Evolutionary conservation across 164 flowering plant species (phyloP).

Genomic region (Macadamia integrifolia): DNA sequence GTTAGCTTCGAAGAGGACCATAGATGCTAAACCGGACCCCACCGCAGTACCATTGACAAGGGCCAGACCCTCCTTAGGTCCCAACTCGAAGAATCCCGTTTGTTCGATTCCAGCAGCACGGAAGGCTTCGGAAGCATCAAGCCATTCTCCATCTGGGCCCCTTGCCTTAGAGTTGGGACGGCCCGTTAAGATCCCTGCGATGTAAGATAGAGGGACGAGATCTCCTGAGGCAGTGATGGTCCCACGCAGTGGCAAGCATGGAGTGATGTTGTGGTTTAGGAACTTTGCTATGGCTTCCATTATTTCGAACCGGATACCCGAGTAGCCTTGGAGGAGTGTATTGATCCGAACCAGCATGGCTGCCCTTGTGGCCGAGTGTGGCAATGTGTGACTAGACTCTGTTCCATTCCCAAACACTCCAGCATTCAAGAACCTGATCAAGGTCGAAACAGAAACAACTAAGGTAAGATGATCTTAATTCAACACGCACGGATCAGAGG

Average conservation of each 20-base stretch:
- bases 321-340: constrained; percentile 64
- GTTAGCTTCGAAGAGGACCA: constrained; percentile 37
- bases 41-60: constrained; percentile 43
- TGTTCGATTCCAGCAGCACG: constrained; percentile 21
- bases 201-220: constrained; percentile 38
- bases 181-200: constrained; percentile 35
- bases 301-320: constrained; percentile 66
- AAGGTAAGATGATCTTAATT: too few species aligned
- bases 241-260: constrained; percentile 42
- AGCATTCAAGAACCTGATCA: constrained; percentile 53
- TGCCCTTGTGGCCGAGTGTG: constrained; percentile 48
- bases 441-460: too few species aligned
- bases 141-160: constrained; percentile 16
- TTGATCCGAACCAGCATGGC: constrained; percentile 68
- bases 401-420: constrained; percentile 52
- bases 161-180: constrained; percentile 27
- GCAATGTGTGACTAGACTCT: constrained; percentile 42
- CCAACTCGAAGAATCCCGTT: constrained; percentile 26
- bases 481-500: too few species aligned
- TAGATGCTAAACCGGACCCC: constrained; percentile 34
- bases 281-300: constrained; percentile 52
- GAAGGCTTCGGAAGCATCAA: constrained; percentile 25
- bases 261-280: constrained; percentile 50
- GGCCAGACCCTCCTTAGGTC: constrained; percentile 39
- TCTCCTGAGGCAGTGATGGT: constrained; percentile 44